Conservation (phyloP, 441 rosid species). For the Metrosideros polymorpha region DNA sequence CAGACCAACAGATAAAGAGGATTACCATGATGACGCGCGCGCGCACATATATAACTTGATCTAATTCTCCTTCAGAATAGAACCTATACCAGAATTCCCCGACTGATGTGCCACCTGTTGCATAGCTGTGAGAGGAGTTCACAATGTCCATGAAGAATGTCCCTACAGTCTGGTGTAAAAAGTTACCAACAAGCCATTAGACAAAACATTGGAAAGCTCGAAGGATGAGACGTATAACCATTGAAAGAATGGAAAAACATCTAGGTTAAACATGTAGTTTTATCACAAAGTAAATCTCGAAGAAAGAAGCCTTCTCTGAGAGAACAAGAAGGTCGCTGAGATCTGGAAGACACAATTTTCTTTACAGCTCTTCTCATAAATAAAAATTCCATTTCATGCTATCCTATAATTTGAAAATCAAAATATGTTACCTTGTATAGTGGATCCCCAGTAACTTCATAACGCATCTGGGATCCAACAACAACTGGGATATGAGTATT, state of each 20-base stretch:
- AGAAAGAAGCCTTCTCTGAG: neutral
- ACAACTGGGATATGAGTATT: conserved; percentile 90
- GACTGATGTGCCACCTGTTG: conserved; percentile 87
- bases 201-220: neutral
- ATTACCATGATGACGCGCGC: neutral
- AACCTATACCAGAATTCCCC: conserved; percentile 68
- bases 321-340: neutral
- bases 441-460: conserved; percentile 84
- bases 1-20: neutral
- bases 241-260: neutral
- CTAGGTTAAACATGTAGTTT: neutral
- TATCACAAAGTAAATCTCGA: neutral
- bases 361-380: neutral
- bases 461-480: conserved; percentile 81
- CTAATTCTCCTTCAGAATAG: neutral
- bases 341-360: neutral
- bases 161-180: conserved; percentile 48
- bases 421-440: conserved; percentile 60
- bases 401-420: neutral
- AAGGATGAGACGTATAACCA: neutral
- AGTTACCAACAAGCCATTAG: neutral
- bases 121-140: conserved; percentile 79
- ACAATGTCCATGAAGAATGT: conserved; percentile 80
- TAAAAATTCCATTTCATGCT: neutral
- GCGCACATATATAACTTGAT: neutral